Evolutionary conservation across 2,329 filamentous ascomycete genomes (phyloP), one percentile per base, ranked within the genome.

Genomic region (Coniella vitis): DNA sequence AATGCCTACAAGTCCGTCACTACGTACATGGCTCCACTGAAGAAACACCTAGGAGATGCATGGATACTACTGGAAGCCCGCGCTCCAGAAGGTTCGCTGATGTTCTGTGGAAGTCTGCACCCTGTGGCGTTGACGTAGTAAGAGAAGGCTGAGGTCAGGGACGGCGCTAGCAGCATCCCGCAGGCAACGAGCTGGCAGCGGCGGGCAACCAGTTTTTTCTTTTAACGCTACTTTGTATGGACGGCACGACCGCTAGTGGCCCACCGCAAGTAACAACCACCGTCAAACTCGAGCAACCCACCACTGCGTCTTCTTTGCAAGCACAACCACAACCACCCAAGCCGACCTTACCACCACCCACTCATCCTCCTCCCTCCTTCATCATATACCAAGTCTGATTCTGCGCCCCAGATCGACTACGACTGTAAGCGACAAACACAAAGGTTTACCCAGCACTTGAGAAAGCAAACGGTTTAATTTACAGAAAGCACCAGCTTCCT

Each of bases 401-500:
- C 36, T 45, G 41, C 35, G 45, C 35, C 16, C 14, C 29, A 19
- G 20, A 32, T 8, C n/a, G 32, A 21, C 32, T 25, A 35, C 36
- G 29, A 40, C 40, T 42, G 37, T 47, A 25, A 43, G 38, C 35
- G 34, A 22, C 16, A 32, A 19, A 12, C 14, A 42, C 40, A 34
- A 34, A 20, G 17, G 29, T 32, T n/a, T 34, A 13, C 10, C n/a
- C 29, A 29, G 12, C 29, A 14, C 31, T 22, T 20, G 21, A 17
- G 13, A 31, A 1, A 40, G 10, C 22, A 40, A 36, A 21, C 40
- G 38, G 12, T 22, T n/a, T 42, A 45, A 14, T 49, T 50, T 38
- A 46, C 38, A 39, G n/a, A 39, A 22, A 43, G 5, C 47, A 34
- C 31, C 36, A 48, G 52, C 55, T 57, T 56, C 14, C 38, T 29